Conservation (phyloP, 2,329 filamentous ascomycete genomes). For the Nakataea oryzae region DNA sequence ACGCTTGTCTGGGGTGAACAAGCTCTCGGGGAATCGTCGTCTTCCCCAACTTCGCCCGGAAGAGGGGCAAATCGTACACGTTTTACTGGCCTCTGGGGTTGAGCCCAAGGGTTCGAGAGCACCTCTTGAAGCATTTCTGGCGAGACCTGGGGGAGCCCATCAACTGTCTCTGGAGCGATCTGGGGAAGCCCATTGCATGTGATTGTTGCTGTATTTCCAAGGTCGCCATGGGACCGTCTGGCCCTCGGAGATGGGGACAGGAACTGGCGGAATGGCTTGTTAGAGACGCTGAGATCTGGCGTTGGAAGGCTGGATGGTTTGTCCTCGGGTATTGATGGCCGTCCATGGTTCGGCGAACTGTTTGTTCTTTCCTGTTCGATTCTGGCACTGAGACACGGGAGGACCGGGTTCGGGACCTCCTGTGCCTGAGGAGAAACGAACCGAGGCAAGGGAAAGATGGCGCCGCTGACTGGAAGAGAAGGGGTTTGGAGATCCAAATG, state of each 20-base stretch:
- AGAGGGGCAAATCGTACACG: slow-evolving; percentile 25
- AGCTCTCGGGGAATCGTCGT: slow-evolving; percentile 1
- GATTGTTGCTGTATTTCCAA: not conserved
- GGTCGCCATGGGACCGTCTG: not conserved
- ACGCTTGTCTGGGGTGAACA: not conserved
- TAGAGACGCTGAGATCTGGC: slow-evolving; percentile 34
- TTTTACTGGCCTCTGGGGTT: slow-evolving; percentile 7
- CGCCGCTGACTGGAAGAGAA: not conserved
- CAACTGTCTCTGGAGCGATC: not conserved
- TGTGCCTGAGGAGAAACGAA: not conserved
- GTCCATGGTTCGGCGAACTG: not conserved
- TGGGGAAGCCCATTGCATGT: not conserved
- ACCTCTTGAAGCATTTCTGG: not conserved
- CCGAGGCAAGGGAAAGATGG: not conserved
- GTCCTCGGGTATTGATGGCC: slow-evolving; percentile 17
- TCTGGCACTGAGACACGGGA: not conserved
- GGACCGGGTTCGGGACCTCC: not conserved
- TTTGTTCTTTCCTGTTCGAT: not conserved
- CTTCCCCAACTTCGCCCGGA: slow-evolving; percentile 11
- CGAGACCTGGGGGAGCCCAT: not conserved
- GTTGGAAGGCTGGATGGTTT: slow-evolving; percentile 23
- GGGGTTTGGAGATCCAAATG: not conserved
- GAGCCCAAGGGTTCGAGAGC: slow-evolving; percentile 20
- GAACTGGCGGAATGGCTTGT: slow-evolving; percentile 43
- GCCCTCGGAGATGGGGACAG: slow-evolving; percentile 34